These are phyloP conservation scores for Tylopilus sp. DNA, from an alignment of 768 basidiomycete species.

Conservation along the genomic window DNA sequence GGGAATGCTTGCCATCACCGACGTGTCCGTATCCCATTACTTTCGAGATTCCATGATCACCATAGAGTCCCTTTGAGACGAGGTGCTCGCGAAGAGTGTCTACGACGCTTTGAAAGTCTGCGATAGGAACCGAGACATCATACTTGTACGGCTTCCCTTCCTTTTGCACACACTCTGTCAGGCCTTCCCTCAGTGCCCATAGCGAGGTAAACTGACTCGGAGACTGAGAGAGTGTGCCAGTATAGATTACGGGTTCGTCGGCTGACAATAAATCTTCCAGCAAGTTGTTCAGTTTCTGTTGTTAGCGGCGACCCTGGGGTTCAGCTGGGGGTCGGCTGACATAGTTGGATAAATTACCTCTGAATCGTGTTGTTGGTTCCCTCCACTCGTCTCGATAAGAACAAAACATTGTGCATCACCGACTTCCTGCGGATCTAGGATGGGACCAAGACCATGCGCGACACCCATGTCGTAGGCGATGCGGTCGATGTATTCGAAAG, in stretches of 20 bases:
- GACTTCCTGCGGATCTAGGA: constrained; percentile 69
- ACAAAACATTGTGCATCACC: constrained; percentile 85
- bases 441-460: constrained; percentile 77
- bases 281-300: constrained; percentile 81
- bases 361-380: constrained; percentile 88
- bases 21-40: constrained; percentile 96
- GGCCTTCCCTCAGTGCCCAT: constrained; percentile 89
- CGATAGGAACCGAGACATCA: constrained; percentile 86
- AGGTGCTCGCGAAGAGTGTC: constrained; percentile 75
- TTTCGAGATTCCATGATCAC: constrained; percentile 71
- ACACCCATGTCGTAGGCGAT: constrained; percentile 81
- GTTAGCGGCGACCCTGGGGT: neutral
- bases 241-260: constrained; percentile 74
- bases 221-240: constrained; percentile 89
- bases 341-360: constrained; percentile 50
- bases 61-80: constrained; percentile 62
- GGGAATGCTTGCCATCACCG: constrained; percentile 73
- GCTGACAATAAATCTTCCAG: constrained; percentile 75
- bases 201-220: constrained; percentile 85
- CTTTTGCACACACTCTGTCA: constrained; percentile 90
- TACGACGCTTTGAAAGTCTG: constrained; percentile 83
- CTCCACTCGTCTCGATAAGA: constrained; percentile 91
- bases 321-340: constrained; percentile 12
- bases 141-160: constrained; percentile 97
- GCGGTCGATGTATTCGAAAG: constrained; percentile 95